Percentiles rank a stretch among this genome's conserved stretches.
Evolutionary conservation across 306 rosid genomes (phyloP).

Genomic region (Lithocarpus polystachyus): DNA sequence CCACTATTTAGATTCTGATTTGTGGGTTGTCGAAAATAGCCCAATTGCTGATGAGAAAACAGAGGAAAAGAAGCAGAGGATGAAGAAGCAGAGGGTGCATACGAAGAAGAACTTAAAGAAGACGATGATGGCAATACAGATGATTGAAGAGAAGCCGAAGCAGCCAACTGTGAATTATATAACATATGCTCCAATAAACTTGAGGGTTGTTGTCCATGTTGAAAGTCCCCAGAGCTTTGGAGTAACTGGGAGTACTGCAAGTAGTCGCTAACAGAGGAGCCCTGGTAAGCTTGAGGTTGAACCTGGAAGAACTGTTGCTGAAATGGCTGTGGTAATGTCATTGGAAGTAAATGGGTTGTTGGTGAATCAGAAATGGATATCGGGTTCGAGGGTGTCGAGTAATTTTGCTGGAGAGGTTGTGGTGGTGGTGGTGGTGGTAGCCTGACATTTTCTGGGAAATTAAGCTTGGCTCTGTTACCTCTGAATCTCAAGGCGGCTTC

Average conservation of each 20-base stretch:
- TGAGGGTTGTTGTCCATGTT: conserved; percentile 38
- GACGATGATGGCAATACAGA: conserved; percentile 26
- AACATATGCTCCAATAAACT: conserved; percentile 55
- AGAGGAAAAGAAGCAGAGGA: conserved; percentile 69
- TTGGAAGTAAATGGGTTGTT: not conserved
- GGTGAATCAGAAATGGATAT: not conserved
- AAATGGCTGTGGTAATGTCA: not conserved
- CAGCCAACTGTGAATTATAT: conserved; percentile 42
- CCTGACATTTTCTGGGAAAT: conserved; percentile 85
- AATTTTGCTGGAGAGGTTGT: conserved; percentile 19
- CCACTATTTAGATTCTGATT: conserved; percentile 21
- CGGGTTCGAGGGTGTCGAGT: not conserved
- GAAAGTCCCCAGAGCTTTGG: conserved; percentile 49
- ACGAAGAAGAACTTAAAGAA: conserved; percentile 26
- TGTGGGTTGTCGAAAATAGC: conserved; percentile 37
- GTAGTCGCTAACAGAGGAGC: conserved; percentile 48
- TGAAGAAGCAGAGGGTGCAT: conserved; percentile 37
- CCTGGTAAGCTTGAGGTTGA: conserved; percentile 21
- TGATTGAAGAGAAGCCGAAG: conserved; percentile 36
- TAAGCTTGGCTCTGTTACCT: conserved; percentile 92
- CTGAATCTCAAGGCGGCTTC: conserved; percentile 89
- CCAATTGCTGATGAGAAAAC: conserved; percentile 43
- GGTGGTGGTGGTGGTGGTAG: conserved; percentile 22
- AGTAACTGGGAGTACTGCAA: conserved; percentile 70
- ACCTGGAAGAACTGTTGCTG: conserved; percentile 19